These are phyloP conservation scores for Saccharomycopsis sp. DNA, from an alignment of 805 yeast species.

Conservation along the genomic window DNA sequence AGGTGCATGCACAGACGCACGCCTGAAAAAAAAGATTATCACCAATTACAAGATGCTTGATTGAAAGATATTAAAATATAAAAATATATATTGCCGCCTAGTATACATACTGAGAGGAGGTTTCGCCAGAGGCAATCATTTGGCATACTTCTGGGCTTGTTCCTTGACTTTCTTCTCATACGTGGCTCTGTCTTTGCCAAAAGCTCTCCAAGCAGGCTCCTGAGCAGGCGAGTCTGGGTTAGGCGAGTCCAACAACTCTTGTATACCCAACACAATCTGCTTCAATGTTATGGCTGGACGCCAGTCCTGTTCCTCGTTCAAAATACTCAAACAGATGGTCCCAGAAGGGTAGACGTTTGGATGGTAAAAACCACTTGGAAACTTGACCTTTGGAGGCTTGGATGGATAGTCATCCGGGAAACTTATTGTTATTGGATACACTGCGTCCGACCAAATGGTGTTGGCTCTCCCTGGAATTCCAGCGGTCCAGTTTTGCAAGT, in stretches of 20 bases:
- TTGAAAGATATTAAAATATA: neutral
- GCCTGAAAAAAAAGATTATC: no score
- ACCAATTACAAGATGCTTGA: neutral
- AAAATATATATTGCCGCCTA: neutral
- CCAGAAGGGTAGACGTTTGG: slow-evolving; percentile 98
- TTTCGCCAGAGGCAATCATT: neutral
- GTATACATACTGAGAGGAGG: neutral
- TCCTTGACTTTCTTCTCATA: slow-evolving; percentile 75
- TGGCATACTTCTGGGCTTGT: slow-evolving; percentile 69
- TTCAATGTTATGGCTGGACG: slow-evolving; percentile 91
- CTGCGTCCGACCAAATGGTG: slow-evolving; percentile 88
- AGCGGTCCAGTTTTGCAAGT: slow-evolving; percentile 83
- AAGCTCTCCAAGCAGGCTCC: slow-evolving; percentile 92
- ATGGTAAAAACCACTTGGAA: slow-evolving; percentile 87
- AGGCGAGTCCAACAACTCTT: slow-evolving; percentile 82
- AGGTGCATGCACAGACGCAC: no score
- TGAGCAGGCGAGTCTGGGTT: slow-evolving; percentile 97
- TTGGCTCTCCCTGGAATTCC: slow-evolving; percentile 91
- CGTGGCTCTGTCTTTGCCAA: slow-evolving; percentile 53
- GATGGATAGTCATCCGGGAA: slow-evolving; percentile 94
- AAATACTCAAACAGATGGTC: slow-evolving; percentile 84
- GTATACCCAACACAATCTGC: slow-evolving; percentile 86
- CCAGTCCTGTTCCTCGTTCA: slow-evolving; percentile 97
- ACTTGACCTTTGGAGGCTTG: slow-evolving; percentile 90
- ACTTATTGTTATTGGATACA: slow-evolving; percentile 71